A percentile compares a stretch with the other conserved stretches of the same genome.
Evolutionary conservation across 805 yeast genomes (phyloP).

Genomic region (Cyberlindnera xishuangbannaensis): DNA sequence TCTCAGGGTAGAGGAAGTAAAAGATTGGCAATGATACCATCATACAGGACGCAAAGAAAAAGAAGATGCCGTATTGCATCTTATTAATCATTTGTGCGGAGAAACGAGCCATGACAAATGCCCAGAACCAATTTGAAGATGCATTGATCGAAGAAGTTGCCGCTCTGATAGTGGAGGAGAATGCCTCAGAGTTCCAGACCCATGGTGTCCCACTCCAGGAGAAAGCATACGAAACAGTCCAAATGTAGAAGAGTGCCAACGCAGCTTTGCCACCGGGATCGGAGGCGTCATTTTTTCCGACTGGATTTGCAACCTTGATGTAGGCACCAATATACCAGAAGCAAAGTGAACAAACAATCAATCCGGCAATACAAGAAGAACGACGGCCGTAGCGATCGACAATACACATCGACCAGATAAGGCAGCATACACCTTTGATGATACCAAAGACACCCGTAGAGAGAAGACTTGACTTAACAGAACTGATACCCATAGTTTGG

Average conservation of each 20-base stretch:
- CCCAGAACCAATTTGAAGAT: conserved; percentile 45
- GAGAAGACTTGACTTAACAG: conserved; percentile 38
- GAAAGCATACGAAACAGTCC: conserved; percentile 39
- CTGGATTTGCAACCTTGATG: conserved; percentile 26
- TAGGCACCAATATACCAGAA: conserved; percentile 47
- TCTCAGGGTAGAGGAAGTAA: conserved; percentile 16
- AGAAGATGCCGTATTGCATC: conserved; percentile 40
- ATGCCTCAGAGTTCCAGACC: conserved; percentile 42
- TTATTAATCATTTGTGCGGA: conserved; percentile 38
- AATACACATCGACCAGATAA: conserved; percentile 39
- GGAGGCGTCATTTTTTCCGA: conserved; percentile 25
- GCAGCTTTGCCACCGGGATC: conserved; percentile 36
- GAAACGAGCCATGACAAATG: conserved; percentile 42
- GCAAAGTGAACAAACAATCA: conserved; percentile 36
- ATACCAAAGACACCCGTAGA: conserved; percentile 52
- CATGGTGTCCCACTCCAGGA: conserved; percentile 45
- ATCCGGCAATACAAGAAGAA: conserved; percentile 32
- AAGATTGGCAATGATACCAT: conserved; percentile 9
- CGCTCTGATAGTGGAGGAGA: conserved; percentile 38
- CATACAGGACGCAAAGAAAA: conserved; percentile 26
- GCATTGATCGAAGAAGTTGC: conserved; percentile 40
- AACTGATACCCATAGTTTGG: conserved; percentile 42
- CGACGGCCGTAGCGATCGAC: conserved; percentile 45
- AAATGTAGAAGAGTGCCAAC: conserved; percentile 29
- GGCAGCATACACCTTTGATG: conserved; percentile 39